Evolutionary conservation across 176 grass and related monocot species (phyloP).

Genomic region (Paspalum vaginatum): DNA sequence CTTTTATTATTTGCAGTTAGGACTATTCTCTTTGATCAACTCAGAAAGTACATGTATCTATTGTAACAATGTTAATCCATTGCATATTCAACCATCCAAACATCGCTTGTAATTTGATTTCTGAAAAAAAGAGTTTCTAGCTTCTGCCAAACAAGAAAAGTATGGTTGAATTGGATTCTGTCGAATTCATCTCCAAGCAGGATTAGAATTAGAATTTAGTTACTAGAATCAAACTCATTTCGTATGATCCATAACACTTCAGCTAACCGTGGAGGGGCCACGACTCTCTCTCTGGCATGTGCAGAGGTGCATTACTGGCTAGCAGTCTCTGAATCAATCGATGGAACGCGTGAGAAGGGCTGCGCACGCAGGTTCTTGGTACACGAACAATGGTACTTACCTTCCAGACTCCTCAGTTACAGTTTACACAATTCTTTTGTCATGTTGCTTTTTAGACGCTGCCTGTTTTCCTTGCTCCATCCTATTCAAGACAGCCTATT

Average conservation of each 20-base stretch:
- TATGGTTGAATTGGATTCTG: no score
- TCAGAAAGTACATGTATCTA: no score
- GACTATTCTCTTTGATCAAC: no score
- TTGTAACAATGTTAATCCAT: no score
- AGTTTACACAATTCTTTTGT: not conserved
- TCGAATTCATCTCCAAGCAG: no score
- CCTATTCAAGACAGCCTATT: not conserved
- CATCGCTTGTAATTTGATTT: no score
- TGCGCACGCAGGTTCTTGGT: slow-evolving; percentile 88
- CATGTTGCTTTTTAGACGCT: not conserved
- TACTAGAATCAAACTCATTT: not conserved
- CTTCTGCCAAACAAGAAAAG: no score
- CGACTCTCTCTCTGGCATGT: not conserved
- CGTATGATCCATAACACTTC: not conserved
- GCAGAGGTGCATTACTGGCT: not conserved
- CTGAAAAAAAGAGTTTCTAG: no score
- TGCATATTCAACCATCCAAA: no score
- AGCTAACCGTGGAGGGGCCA: not conserved
- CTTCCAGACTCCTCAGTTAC: not conserved
- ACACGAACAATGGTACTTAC: slow-evolving; percentile 74
- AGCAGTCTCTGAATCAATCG: not conserved
- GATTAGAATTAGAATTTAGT: no score
- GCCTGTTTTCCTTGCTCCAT: not conserved
- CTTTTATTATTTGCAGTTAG: no score
- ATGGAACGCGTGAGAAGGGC: slow-evolving; percentile 79